Evolutionary conservation across 805 yeast species (phyloP), one percentile per base, ranked within the genome.

Genomic region (Kuraishia cidri): DNA sequence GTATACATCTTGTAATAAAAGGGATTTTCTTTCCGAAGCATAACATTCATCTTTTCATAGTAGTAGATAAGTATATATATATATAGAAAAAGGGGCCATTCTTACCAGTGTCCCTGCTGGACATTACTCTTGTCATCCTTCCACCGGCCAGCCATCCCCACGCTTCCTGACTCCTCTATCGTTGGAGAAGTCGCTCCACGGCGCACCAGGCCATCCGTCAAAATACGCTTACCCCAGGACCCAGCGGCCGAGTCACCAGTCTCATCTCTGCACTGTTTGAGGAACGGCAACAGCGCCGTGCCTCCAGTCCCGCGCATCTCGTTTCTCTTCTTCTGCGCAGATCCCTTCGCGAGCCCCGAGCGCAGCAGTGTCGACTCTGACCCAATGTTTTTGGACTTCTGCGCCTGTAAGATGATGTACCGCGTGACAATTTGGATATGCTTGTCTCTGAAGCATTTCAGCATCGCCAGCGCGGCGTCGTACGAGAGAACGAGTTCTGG

Each of bases 201-300:
- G 16, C 42, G 48, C 45, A 58, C 36, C 3, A 59, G 50, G 22
- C 79, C 78, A 38, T 72, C 71, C 34, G 75, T 69, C 34, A 79
- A 60, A 17, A 79, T 63, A 39, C 90, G 68, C 49, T 74, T 75
- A 51, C 95, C 95, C 97, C 97, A 87, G 30, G 64, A 69, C 35
- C 95, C 90, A 17, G 95, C 95, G 15, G 96, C 95, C 9, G 87
- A 75, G 45, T 82, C 92, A 27, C 95, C 95, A 3, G 96, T 88
- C 53, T 88, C 97, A 58, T 88, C 97, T 54, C 97, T 72, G 45
- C 96, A 90, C 56, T 90, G 97, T 56, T 87, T 88, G 52, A 88
- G 67, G 60, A 88, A 90, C 18, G 96, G 95, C 37, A 88, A 69
- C 46, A 88, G 65, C 1, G 94, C 78, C 0, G 97, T 88, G 29